These are phyloP conservation scores for Chaetomidium leptoderma DNA, from an alignment of 495 filamentous ascomycete species.

Conservation along the genomic window DNA sequence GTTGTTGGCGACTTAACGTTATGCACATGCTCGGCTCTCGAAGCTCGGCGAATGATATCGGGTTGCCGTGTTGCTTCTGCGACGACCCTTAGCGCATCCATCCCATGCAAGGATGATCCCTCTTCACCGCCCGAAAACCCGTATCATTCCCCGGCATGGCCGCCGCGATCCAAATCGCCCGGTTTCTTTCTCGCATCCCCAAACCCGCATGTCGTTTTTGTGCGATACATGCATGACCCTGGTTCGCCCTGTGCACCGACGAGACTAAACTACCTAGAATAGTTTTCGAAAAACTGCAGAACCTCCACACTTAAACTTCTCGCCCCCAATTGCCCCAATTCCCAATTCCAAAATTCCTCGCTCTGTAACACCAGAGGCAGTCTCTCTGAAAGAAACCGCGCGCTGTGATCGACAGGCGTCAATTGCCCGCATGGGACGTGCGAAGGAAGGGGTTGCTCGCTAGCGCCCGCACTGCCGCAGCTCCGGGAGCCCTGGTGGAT, in stretches of 20 bases:
- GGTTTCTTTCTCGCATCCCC: neutral
- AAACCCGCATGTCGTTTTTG: no score
- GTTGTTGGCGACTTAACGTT: neutral
- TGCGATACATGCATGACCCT: no score
- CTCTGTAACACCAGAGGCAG: neutral
- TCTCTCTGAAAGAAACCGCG: neutral
- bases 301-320: neutral
- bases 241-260: no score
- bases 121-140: neutral
- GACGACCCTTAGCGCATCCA: constrained; percentile 40
- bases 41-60: constrained; percentile 44
- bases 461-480: constrained; percentile 10
- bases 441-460: neutral
- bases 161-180: neutral
- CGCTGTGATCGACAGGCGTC: constrained; percentile 12
- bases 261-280: no score
- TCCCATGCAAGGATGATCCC: constrained; percentile 17
- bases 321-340: neutral
- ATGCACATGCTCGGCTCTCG: neutral
- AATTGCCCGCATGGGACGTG: neutral
- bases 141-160: neutral
- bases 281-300: no score
- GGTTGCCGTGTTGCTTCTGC: constrained; percentile 59
- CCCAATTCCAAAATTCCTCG: neutral
- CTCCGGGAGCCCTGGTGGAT: no score